phyloP scores from a whole-genome alignment of 1,139 yeast genomes.

The Geotrichum klebahnii region DNA sequence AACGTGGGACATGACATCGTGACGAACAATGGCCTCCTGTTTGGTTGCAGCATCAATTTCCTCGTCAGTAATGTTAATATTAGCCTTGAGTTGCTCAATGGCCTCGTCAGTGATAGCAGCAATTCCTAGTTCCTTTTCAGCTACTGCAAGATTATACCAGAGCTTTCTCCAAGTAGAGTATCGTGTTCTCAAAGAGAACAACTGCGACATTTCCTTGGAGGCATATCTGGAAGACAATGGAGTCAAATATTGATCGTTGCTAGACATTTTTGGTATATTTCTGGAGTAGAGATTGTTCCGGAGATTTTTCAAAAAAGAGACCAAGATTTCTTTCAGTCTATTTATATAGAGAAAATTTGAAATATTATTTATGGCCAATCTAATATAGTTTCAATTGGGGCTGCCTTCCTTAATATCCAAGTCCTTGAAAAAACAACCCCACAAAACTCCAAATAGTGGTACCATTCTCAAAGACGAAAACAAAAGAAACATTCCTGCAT shows the following conservation, averaged over 20 bases:
- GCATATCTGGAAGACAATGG: slow-evolving; percentile 97
- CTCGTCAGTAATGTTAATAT: slow-evolving; percentile 81
- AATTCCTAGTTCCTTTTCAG: slow-evolving; percentile 88
- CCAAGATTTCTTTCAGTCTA: no score
- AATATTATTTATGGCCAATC: no score
- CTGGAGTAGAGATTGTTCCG: no score
- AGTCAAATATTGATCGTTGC: slow-evolving; percentile 57
- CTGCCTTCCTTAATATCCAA: no score
- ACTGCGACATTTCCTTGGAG: slow-evolving; percentile 89
- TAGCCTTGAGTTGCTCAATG: slow-evolving; percentile 72
- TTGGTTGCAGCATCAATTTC: slow-evolving; percentile 83
- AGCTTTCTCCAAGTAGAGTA: slow-evolving; percentile 97
- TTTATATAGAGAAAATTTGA: no score
- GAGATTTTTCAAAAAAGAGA: no score
- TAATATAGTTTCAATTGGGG: no score
- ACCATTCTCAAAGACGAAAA: no score
- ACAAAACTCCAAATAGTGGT: no score
- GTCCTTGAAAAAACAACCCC: no score
- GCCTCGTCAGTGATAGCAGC: slow-evolving; percentile 85
- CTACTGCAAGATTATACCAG: slow-evolving; percentile 93
- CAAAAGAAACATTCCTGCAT: no score
- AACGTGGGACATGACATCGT: slow-evolving; percentile 99
- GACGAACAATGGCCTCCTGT: slow-evolving; percentile 97
- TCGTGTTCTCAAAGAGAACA: slow-evolving; percentile 89
- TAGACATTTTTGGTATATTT: no score